Evolutionary conservation across 2,329 filamentous ascomycete species (phyloP).

Genomic region (Calonectria montana): DNA sequence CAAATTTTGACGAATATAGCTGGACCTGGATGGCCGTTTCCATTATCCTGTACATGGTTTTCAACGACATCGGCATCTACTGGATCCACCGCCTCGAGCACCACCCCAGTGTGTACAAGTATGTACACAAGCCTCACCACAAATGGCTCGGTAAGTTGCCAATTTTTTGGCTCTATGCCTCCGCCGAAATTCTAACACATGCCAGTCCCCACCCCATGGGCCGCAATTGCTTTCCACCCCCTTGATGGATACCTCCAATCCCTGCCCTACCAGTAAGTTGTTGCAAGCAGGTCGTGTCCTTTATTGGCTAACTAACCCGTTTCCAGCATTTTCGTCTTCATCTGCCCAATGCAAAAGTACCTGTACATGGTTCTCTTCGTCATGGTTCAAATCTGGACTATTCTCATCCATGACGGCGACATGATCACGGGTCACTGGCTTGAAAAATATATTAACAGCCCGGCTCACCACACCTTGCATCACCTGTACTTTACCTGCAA

Average conservation of each 20-base stretch:
- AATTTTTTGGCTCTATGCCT: neutral
- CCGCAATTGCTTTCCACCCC: constrained; percentile 60
- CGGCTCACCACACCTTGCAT: constrained; percentile 60
- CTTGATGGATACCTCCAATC: constrained; percentile 59
- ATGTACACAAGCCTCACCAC: constrained; percentile 61
- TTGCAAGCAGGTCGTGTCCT: too few relatives aligned
- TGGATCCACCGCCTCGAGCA: constrained; percentile 61
- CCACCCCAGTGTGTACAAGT: constrained; percentile 59
- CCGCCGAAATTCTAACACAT: constrained; percentile 10
- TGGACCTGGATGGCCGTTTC: constrained; percentile 54
- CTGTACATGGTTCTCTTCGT: constrained; percentile 58
- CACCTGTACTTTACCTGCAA: constrained; percentile 63
- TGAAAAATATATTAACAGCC: constrained; percentile 60
- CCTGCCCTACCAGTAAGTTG: constrained; percentile 57
- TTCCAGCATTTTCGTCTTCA: constrained; percentile 54
- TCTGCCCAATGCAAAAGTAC: constrained; percentile 59
- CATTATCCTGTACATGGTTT: constrained; percentile 55
- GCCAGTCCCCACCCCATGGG: constrained; percentile 58
- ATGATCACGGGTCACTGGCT: constrained; percentile 60
- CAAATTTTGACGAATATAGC: constrained; percentile 51
- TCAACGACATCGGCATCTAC: constrained; percentile 59
- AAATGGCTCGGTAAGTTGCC: constrained; percentile 57
- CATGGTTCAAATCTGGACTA: constrained; percentile 60
- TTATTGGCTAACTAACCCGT: constrained; percentile 10
- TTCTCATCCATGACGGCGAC: constrained; percentile 62